Percentiles rank a stretch among this genome's conserved stretches.
Evolutionary conservation across 139 green algal genomes (phyloP).

Genomic region (Chlamydomonas incerta): DNA sequence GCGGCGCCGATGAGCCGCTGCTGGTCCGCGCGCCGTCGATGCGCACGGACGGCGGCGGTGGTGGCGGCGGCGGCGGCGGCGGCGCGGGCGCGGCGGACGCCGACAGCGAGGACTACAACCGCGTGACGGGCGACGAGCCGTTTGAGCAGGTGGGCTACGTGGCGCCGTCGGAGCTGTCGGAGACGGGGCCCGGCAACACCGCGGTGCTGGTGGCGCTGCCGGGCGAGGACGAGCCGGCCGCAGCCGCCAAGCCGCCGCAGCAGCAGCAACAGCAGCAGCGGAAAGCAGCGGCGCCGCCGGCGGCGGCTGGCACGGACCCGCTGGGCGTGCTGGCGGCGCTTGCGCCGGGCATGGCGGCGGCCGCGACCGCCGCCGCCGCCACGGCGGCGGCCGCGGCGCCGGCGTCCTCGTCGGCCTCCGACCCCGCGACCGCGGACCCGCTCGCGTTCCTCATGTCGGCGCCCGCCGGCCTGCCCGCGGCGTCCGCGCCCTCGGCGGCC

Average conservation of each 20-base stretch:
- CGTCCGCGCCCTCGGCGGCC: not conserved
- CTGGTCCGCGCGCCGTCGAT: not conserved
- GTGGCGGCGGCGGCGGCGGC: not conserved
- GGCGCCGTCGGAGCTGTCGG: slow-evolving; percentile 17
- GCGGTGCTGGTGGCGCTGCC: not conserved
- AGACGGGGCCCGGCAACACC: not conserved
- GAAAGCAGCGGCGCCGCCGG: no score
- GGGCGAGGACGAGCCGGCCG: not conserved
- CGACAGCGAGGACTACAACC: slow-evolving; percentile 17
- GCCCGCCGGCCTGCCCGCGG: no score
- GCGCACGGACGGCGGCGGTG: not conserved
- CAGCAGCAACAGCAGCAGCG: no score
- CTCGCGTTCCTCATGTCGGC: no score
- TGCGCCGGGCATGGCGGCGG: not conserved
- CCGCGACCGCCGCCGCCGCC: no score
- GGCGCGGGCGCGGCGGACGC: not conserved
- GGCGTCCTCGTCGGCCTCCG: no score
- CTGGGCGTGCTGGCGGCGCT: not conserved
- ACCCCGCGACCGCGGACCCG: no score
- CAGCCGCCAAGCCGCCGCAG: no score
- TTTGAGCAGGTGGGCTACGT: slow-evolving; percentile 40
- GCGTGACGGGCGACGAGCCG: not conserved
- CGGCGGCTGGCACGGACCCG: no score
- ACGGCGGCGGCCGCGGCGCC: no score
- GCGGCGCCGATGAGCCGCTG: slow-evolving; percentile 27